A percentile compares a stretch with the other conserved stretches of the same genome.
phyloP scores from a whole-genome alignment of 23 red algal species.

The Gracilaria vermiculophylla region DNA sequence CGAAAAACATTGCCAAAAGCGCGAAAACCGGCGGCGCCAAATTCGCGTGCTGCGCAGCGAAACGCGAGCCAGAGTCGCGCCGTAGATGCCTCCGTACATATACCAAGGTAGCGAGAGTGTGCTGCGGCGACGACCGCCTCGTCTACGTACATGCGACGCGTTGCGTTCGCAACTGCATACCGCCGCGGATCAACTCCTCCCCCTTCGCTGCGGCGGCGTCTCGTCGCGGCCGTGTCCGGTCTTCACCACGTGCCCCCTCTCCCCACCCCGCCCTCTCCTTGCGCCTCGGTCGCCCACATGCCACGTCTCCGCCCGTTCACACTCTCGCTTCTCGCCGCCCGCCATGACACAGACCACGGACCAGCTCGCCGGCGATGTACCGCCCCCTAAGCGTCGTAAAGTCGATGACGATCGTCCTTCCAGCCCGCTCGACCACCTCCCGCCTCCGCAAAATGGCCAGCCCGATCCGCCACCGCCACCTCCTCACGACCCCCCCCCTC shows the following conservation, averaged over 20 bases:
- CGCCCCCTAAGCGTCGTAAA: slow-evolving; percentile 38
- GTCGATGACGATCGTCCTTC: slow-evolving; percentile 38
- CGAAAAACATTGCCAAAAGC: too few relatives aligned
- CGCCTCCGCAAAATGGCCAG: background rate
- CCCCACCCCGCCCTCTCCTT: background rate
- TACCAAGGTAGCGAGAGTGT: too few relatives aligned
- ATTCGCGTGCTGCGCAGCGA: too few relatives aligned
- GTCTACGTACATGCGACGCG: background rate
- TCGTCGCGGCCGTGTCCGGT: background rate
- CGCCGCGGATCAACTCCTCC: slow-evolving; percentile 1
- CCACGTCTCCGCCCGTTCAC: slow-evolving; percentile 1
- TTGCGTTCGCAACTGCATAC: background rate
- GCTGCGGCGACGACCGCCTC: too few relatives aligned
- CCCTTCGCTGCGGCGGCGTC: background rate
- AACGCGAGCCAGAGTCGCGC: too few relatives aligned
- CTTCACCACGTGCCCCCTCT: too few relatives aligned
- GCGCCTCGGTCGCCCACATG: background rate
- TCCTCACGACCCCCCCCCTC: too few relatives aligned
- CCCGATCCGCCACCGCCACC: background rate
- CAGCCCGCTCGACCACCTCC: background rate
- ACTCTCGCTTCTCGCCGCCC: background rate
- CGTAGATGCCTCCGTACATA: too few relatives aligned
- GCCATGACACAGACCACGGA: slow-evolving; percentile 27
- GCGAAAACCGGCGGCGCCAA: too few relatives aligned
- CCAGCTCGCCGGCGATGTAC: slow-evolving; percentile 20